phyloP scores from a whole-genome alignment of 2,329 filamentous ascomycete species.

The Purpureocillium lavendulum region DNA sequence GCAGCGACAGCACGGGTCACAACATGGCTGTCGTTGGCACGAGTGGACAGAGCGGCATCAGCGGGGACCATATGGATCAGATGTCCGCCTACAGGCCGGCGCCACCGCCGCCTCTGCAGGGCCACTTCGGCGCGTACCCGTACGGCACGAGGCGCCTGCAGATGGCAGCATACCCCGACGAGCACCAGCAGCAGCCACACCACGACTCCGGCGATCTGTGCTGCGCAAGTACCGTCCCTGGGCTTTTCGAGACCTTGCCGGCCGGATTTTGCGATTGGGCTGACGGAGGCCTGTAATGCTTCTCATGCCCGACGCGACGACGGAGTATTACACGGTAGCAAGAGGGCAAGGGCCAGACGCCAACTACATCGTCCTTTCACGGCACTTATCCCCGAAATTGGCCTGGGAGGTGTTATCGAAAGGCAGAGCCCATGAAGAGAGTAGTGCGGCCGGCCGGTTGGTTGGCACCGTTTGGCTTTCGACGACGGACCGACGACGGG shows the following conservation, averaged over 20 bases:
- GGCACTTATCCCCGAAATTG: no score
- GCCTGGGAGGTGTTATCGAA: no score
- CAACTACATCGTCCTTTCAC: no score
- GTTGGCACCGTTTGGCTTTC: no score
- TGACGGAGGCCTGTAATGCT: neutral
- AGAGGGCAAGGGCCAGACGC: no score
- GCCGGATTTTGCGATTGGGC: conserved; percentile 2
- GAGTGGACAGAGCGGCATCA: conserved; percentile 1
- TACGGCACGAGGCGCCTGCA: conserved; percentile 17
- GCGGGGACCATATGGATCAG: neutral
- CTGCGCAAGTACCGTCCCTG: neutral
- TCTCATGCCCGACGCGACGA: neutral
- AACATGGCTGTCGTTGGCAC: conserved; percentile 2
- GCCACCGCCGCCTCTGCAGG: conserved; percentile 4
- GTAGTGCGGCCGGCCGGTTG: no score
- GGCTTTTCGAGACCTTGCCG: neutral
- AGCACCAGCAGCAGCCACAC: no score
- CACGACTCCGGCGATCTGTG: no score
- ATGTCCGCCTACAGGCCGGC: conserved; percentile 9
- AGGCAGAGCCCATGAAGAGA: no score
- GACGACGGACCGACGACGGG: no score
- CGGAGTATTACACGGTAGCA: no score
- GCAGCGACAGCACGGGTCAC: conserved; percentile 3
- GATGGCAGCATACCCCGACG: conserved; percentile 5
- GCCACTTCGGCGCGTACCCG: conserved; percentile 11